A percentile compares a stretch with the other conserved stretches of the same genome.
Evolutionary conservation across 306 rosid species (phyloP).

Genomic region (Spatholobus suberectus): DNA sequence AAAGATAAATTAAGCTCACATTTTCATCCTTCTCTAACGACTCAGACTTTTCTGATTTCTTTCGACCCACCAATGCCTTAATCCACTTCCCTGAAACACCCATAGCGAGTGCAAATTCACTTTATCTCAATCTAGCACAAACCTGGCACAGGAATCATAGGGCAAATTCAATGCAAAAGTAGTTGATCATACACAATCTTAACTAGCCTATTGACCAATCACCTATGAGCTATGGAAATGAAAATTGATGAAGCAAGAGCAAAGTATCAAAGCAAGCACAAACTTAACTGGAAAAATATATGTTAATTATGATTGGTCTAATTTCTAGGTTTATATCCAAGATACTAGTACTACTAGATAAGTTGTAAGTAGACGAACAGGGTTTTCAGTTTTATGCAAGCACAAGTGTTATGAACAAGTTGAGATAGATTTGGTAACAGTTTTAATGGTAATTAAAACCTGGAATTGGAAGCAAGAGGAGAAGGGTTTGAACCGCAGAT

Average conservation of each 20-base stretch:
- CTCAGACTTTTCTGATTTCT: conserved; percentile 73
- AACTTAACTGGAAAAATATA: neutral
- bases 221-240: neutral
- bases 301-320: neutral
- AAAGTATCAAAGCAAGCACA: neutral
- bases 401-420: neutral
- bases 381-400: neutral
- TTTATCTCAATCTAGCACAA: conserved; percentile 43
- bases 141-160: conserved; percentile 40
- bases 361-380: neutral
- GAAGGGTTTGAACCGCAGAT: neutral
- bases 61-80: conserved; percentile 78
- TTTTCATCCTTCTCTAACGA: conserved; percentile 71
- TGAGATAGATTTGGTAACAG: neutral
- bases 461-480: neutral
- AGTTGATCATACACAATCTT: neutral
- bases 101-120: conserved; percentile 51
- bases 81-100: conserved; percentile 94
- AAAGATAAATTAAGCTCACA: conserved; percentile 50
- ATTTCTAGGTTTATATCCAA: neutral
- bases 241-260: neutral
- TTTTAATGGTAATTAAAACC: neutral
- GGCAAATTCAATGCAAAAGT: no score
- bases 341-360: no score
- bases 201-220: conserved; percentile 28